phyloP scores from a whole-genome alignment of 2,329 filamentous ascomycete species.

The Trichoderma pleuroti region DNA sequence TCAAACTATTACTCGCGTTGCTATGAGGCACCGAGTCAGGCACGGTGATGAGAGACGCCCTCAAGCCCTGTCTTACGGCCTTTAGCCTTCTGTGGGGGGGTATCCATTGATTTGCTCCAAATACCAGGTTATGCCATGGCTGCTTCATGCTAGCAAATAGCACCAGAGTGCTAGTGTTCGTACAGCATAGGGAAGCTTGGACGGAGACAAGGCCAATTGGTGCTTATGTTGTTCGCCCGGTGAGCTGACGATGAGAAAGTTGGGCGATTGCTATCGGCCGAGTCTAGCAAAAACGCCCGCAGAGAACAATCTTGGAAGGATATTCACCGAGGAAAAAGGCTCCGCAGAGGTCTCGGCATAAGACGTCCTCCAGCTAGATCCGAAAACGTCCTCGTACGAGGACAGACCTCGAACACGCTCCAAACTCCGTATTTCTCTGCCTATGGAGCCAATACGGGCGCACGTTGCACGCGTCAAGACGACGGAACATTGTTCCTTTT shows the following conservation, averaged over 20 bases:
- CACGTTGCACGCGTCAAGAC: background rate
- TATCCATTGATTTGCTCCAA: constrained; percentile 6
- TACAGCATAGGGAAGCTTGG: background rate
- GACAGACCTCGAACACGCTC: background rate
- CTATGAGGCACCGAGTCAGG: background rate
- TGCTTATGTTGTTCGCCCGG: constrained; percentile 4
- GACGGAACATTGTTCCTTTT: background rate
- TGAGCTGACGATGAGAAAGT: background rate
- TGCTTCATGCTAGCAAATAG: constrained; percentile 4
- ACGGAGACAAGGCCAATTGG: constrained; percentile 9
- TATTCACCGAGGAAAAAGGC: background rate
- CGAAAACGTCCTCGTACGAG: background rate
- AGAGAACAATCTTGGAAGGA: background rate
- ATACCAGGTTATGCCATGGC: background rate
- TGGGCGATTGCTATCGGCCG: background rate
- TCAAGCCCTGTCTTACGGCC: background rate
- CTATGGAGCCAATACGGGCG: background rate
- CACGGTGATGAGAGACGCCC: background rate
- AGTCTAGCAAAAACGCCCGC: constrained; percentile 7
- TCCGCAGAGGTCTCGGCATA: constrained; percentile 1
- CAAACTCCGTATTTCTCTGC: background rate
- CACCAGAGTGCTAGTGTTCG: background rate
- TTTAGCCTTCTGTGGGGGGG: constrained; percentile 9
- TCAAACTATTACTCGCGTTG: constrained; percentile 6
- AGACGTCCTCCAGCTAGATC: background rate